Percentiles rank a stretch among this genome's conserved stretches.
These are phyloP conservation scores for Durusdinium trenchii DNA, from an alignment of 73 alveolate genomes.

Conservation along the genomic window DNA sequence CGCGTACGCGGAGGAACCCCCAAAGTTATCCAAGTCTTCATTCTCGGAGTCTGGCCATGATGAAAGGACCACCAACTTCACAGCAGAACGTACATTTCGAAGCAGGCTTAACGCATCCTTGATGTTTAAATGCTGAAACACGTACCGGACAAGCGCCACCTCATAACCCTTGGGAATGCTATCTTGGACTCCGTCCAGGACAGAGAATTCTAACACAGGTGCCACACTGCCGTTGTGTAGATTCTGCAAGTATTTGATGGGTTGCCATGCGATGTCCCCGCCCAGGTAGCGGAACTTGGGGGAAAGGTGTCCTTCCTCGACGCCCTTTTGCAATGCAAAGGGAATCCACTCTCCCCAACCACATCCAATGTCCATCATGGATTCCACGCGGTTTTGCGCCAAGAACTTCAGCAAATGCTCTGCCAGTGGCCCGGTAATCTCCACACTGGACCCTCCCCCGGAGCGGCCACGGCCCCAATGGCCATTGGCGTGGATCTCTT, in stretches of 20 bases:
- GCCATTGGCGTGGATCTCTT: constrained; percentile 84
- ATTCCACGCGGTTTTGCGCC: neutral
- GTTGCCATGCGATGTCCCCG: constrained; percentile 77
- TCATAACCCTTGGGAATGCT: constrained; percentile 39
- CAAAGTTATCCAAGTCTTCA: constrained; percentile 73
- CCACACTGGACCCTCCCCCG: constrained; percentile 40
- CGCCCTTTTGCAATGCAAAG: constrained; percentile 17
- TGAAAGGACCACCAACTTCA: constrained; percentile 46
- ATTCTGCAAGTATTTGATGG: constrained; percentile 24
- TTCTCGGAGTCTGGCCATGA: constrained; percentile 61
- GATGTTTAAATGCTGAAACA: neutral
- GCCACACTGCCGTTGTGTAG: neutral
- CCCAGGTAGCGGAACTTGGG: constrained; percentile 56
- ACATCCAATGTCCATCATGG: constrained; percentile 74
- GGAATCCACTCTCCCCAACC: constrained; percentile 95
- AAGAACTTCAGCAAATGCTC: neutral
- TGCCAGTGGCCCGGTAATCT: constrained; percentile 15
- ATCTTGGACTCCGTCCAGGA: constrained; percentile 56
- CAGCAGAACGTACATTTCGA: constrained; percentile 34
- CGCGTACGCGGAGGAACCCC: constrained; percentile 88
- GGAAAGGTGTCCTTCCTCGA: neutral
- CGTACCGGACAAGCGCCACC: constrained; percentile 78
- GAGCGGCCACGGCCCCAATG: constrained; percentile 56
- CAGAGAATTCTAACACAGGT: constrained; percentile 8
- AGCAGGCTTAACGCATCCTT: constrained; percentile 61